Percentiles rank a stretch among this genome's conserved stretches.
phyloP scores from a whole-genome alignment of 2,329 filamentous ascomycete genomes.

The Aspergillus neotritici region DNA sequence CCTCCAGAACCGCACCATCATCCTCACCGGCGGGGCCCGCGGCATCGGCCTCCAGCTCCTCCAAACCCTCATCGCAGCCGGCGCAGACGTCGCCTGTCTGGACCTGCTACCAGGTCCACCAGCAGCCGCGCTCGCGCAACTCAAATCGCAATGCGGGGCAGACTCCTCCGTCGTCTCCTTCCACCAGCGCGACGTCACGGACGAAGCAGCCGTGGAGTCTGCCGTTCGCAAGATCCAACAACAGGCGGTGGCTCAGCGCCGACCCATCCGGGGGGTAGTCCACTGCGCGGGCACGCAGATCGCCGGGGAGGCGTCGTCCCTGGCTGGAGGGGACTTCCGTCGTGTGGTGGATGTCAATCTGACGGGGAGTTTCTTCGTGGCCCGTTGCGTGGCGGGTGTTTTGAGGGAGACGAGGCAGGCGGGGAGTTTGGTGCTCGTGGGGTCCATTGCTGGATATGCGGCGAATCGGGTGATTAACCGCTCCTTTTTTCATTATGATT shows the following conservation, averaged over 20 bases:
- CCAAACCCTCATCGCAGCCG: conserved; percentile 46
- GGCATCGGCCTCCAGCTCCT: conserved; percentile 49
- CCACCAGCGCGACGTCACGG: conserved; percentile 45
- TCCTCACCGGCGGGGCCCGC: conserved; percentile 49
- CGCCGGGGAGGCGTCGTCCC: conserved; percentile 44
- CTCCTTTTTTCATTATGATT: too few species aligned
- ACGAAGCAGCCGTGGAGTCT: conserved; percentile 36
- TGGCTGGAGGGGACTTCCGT: conserved; percentile 28
- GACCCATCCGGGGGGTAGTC: conserved; percentile 28
- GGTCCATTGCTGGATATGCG: too few species aligned
- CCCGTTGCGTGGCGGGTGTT: too few species aligned
- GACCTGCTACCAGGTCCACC: conserved; percentile 37
- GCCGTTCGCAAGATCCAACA: conserved; percentile 35
- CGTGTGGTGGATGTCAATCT: conserved; percentile 32
- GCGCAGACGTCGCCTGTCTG: conserved; percentile 46
- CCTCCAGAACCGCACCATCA: conserved; percentile 36
- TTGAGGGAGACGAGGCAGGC: too few species aligned
- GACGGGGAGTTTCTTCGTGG: too few species aligned
- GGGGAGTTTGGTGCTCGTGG: too few species aligned
- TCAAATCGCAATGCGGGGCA: conserved; percentile 39
- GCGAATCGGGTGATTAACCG: too few species aligned
- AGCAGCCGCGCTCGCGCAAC: conserved; percentile 37
- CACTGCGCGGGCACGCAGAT: conserved; percentile 49
- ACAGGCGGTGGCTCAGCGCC: conserved; percentile 12
- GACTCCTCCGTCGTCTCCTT: conserved; percentile 37